Conservation (phyloP, 2,329 filamentous ascomycete species). For the Neonectria punicea region DNA sequence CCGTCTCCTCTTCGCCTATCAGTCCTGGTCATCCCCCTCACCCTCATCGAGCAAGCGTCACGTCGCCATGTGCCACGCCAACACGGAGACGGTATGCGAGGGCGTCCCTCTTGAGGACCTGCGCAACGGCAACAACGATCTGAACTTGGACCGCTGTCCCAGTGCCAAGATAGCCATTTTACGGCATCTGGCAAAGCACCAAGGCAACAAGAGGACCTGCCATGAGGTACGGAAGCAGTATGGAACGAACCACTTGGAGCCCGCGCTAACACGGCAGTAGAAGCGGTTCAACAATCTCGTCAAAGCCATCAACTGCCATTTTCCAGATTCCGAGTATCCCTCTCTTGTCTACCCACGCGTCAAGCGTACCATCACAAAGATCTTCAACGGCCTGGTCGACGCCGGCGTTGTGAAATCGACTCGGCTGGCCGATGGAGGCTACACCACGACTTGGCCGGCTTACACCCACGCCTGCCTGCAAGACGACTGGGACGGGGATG, state of each 20-base stretch:
- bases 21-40: neutral
- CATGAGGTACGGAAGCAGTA: neutral
- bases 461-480: neutral
- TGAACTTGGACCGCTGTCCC: neutral
- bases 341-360: neutral
- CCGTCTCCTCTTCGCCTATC: neutral
- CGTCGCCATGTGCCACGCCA: neutral
- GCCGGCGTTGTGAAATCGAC: neutral
- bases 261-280: neutral
- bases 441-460: neutral
- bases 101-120: neutral
- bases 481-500: neutral
- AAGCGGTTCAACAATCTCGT: neutral
- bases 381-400: neutral
- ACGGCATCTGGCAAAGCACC: neutral
- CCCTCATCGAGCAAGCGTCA: neutral
- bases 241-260: neutral
- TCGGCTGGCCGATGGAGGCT: neutral
- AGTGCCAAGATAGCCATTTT: neutral
- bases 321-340: neutral
- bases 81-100: neutral
- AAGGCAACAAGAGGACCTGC: neutral
- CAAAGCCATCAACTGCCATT: neutral
- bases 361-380: neutral
- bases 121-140: neutral